Percentiles rank a stretch among this genome's conserved stretches.
These are phyloP conservation scores for Adansonia digitata DNA, from an alignment of 345 rosid species.

Conservation along the genomic window DNA sequence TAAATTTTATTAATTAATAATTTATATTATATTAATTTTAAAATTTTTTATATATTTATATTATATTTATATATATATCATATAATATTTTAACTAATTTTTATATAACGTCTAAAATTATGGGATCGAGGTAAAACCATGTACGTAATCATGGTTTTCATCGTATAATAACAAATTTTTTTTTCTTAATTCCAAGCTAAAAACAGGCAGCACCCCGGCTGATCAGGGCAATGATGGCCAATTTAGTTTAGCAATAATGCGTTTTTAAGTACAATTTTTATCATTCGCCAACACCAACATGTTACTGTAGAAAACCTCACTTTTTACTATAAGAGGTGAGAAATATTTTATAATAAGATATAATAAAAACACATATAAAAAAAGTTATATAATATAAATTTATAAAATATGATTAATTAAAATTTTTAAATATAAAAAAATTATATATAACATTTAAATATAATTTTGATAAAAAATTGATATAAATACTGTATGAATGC, in stretches of 20 bases:
- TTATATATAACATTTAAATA: no score
- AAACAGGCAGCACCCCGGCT: background rate
- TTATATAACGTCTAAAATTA: no score
- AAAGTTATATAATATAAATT: no score
- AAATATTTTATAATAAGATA: constrained; percentile 1
- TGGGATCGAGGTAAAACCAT: background rate
- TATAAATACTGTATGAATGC: no score
- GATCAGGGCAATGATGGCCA: background rate
- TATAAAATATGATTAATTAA: no score
- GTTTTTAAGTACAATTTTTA: background rate
- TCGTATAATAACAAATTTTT: background rate
- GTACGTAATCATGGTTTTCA: background rate
- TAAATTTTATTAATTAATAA: no score
- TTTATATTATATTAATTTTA: no score
- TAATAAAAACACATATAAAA: background rate
- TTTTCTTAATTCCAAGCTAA: background rate
- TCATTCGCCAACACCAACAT: background rate
- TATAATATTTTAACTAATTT: no score
- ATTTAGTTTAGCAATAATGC: background rate
- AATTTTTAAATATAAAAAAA: no score
- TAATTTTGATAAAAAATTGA: no score
- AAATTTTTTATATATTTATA: no score
- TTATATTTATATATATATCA: no score
- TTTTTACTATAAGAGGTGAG: background rate
- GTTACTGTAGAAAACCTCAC: background rate